These are phyloP conservation scores for Salix purpurea DNA, from an alignment of 345 rosid species.

Conservation along the genomic window DNA sequence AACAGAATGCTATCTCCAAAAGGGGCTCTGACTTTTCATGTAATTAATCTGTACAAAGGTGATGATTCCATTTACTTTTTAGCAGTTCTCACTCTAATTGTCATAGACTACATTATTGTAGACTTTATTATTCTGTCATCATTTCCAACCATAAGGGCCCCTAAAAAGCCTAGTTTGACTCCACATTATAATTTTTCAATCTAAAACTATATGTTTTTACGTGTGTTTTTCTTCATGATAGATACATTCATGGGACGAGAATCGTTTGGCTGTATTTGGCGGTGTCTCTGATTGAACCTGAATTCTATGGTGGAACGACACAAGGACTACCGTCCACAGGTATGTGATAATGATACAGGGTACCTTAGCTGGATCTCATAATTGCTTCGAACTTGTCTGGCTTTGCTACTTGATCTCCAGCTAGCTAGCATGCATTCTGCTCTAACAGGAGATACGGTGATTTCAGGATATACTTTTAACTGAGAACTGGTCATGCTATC, in stretches of 20 bases:
- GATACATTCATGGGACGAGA: constrained; percentile 34
- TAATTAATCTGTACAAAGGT: constrained; percentile 1
- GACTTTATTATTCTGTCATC: constrained; percentile 11
- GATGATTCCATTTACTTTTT: constrained; percentile 20
- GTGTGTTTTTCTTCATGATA: constrained; percentile 14
- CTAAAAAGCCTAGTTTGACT: constrained; percentile 22
- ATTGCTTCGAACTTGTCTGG: constrained; percentile 3
- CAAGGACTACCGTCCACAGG: constrained; percentile 21
- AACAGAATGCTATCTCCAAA: constrained; percentile 22
- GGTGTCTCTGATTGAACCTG: constrained; percentile 21
- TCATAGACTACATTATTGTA: neutral
- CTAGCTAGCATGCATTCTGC: neutral
- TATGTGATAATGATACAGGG: constrained; percentile 4
- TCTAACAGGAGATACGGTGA: neutral
- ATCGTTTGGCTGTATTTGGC: constrained; percentile 17
- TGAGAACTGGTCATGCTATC: neutral
- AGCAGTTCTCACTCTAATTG: neutral
- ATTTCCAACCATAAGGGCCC: constrained; percentile 18
- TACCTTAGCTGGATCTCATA: constrained; percentile 42
- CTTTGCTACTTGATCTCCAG: constrained; percentile 9
- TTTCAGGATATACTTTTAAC: neutral
- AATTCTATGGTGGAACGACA: constrained; percentile 23
- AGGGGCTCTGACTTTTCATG: constrained; percentile 22
- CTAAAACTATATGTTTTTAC: neutral
- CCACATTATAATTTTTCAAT: constrained; percentile 4